Evolutionary conservation across 164 flowering plant genomes (phyloP).

Genomic region (Vitis rupestris): DNA sequence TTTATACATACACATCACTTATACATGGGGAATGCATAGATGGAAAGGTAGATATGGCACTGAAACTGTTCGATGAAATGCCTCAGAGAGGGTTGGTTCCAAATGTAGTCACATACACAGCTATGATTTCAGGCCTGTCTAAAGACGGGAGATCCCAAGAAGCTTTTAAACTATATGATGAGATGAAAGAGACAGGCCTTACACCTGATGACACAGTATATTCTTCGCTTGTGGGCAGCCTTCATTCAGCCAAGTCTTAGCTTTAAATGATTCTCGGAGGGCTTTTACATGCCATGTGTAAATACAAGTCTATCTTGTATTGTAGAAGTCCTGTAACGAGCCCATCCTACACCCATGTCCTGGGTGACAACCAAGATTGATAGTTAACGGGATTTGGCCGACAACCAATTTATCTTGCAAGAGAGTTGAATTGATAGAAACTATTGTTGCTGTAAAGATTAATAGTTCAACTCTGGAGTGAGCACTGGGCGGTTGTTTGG

Average conservation of each 20-base stretch:
- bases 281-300: too few relatives aligned
- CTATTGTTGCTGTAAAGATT: too few relatives aligned
- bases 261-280: conserved; percentile 2
- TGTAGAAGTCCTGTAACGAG: too few relatives aligned
- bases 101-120: conserved; percentile 53
- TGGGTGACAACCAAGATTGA: too few relatives aligned
- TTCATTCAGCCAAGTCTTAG: conserved; percentile 34
- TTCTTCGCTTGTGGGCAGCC: conserved; percentile 65
- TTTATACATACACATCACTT: conserved; percentile 64
- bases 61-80: conserved; percentile 58
- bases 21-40: conserved; percentile 62
- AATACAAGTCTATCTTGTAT: too few relatives aligned
- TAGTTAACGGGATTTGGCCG: too few relatives aligned
- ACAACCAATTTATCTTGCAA: too few relatives aligned
- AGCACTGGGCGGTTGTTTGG: too few relatives aligned
- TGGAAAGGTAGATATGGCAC: conserved; percentile 59
- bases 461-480: too few relatives aligned
- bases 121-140: conserved; percentile 66
- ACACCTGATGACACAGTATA: conserved; percentile 68
- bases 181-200: conserved; percentile 60
- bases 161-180: conserved; percentile 70
- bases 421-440: too few relatives aligned
- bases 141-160: conserved; percentile 70
- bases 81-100: conserved; percentile 29
- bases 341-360: too few relatives aligned